These are phyloP conservation scores for Macrophomina pseudophaseolina DNA, from an alignment of 2,329 filamentous ascomycete species.

Conservation along the genomic window DNA sequence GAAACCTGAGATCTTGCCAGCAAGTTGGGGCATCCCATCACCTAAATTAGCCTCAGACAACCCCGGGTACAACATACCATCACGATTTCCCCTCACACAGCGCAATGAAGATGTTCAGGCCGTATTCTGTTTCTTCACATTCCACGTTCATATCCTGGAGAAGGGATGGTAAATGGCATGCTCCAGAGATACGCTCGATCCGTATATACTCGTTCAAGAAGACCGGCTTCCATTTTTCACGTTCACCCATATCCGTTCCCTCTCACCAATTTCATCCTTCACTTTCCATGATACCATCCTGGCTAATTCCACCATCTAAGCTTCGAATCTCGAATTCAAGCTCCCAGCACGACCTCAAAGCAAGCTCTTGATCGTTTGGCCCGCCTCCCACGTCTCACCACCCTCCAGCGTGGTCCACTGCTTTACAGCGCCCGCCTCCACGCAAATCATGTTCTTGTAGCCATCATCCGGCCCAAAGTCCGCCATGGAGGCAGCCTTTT, in stretches of 20 bases:
- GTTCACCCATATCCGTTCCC: neutral
- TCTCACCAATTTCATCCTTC: neutral
- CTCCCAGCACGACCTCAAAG: conserved; percentile 30
- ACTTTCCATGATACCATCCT: neutral
- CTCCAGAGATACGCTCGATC: neutral
- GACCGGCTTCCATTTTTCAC: neutral
- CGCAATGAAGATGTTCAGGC: neutral
- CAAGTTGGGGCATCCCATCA: too few relatives aligned
- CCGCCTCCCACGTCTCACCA: conserved; percentile 71
- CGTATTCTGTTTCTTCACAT: neutral
- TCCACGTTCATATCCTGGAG: neutral
- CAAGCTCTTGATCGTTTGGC: conserved; percentile 60
- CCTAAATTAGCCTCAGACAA: too few relatives aligned
- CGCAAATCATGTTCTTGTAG: conserved; percentile 91
- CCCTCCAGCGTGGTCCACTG: conserved; percentile 85
- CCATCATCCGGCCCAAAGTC: conserved; percentile 91
- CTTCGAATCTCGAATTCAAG: too few relatives aligned
- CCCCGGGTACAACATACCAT: too few relatives aligned
- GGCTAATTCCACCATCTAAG: too few relatives aligned
- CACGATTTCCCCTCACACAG: too few relatives aligned
- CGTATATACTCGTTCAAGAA: neutral
- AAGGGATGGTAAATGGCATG: neutral
- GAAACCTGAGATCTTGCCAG: too few relatives aligned
- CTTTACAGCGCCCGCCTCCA: conserved; percentile 85
- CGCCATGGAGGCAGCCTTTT: conserved; percentile 79